Conservation (phyloP, 164 flowering plant genomes). For the Tetracentron sinense region DNA sequence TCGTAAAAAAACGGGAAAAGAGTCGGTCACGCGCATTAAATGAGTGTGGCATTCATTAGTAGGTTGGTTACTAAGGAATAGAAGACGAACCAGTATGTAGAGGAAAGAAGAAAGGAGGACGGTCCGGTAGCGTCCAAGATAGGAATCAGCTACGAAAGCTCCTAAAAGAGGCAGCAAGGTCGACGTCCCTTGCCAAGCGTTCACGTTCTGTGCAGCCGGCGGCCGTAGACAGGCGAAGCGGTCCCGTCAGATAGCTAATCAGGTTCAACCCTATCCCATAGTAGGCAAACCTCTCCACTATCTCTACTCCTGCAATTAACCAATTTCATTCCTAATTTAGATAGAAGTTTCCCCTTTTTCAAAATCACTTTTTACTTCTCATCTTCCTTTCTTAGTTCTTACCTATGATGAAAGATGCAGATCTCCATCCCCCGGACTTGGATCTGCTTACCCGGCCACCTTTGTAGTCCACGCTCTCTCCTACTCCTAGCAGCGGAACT, state of each 20-base stretch:
- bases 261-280: constrained; percentile 49
- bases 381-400: no score
- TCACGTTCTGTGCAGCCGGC: constrained; percentile 30
- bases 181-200: constrained; percentile 33
- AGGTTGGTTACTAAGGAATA: no score
- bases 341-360: no score
- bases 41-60: no score
- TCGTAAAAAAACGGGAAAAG: no score
- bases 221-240: constrained; percentile 36
- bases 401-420: constrained; percentile 54
- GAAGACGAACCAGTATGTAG: constrained; percentile 30
- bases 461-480: constrained; percentile 43
- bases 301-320: constrained; percentile 38
- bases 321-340: no score
- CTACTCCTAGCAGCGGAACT: constrained; percentile 16
- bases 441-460: constrained; percentile 31
- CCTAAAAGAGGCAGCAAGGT: constrained; percentile 30
- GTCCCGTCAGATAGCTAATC: constrained; percentile 49
- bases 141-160: constrained; percentile 29
- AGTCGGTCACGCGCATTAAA: no score
- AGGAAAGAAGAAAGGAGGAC: constrained; percentile 26
- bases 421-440: constrained; percentile 50
- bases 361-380: no score
- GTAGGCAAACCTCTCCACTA: constrained; percentile 57
- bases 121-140: constrained; percentile 29